Conservation (phyloP, 2,329 filamentous ascomycete genomes). For the Pyrenophora teres region DNA sequence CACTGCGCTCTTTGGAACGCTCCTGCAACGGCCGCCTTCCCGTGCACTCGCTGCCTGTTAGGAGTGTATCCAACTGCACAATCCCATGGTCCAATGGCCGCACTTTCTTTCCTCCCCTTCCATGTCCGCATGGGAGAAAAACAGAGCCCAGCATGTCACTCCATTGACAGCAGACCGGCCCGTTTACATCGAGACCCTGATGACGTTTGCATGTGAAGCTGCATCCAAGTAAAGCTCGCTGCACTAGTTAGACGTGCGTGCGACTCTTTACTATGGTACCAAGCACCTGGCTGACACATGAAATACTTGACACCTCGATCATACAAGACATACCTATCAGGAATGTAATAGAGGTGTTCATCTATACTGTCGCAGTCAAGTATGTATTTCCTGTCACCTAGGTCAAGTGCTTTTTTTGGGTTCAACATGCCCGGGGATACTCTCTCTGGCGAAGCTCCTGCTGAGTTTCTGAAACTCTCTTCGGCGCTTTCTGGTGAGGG, state of each 20-base stretch:
- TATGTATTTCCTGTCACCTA: too few species aligned
- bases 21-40: slow-evolving; percentile 16
- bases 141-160: background rate
- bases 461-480: too few species aligned
- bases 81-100: background rate
- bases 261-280: background rate
- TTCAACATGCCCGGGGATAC: background rate
- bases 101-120: too few species aligned
- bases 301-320: too few species aligned
- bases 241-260: background rate
- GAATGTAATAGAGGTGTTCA: too few species aligned
- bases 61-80: background rate
- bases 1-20: slow-evolving; percentile 13
- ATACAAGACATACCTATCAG: too few species aligned
- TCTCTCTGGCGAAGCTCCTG: too few species aligned
- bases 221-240: background rate
- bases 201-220: slow-evolving; percentile 9
- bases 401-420: background rate
- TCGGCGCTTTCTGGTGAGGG: too few species aligned
- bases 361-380: too few species aligned
- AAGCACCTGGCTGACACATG: too few species aligned
- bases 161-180: background rate
- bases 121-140: background rate
- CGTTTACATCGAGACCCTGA: background rate
- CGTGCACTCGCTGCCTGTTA: background rate